phyloP scores from a whole-genome alignment of 306 rosid species.

The Acacia melanoxylon region DNA sequence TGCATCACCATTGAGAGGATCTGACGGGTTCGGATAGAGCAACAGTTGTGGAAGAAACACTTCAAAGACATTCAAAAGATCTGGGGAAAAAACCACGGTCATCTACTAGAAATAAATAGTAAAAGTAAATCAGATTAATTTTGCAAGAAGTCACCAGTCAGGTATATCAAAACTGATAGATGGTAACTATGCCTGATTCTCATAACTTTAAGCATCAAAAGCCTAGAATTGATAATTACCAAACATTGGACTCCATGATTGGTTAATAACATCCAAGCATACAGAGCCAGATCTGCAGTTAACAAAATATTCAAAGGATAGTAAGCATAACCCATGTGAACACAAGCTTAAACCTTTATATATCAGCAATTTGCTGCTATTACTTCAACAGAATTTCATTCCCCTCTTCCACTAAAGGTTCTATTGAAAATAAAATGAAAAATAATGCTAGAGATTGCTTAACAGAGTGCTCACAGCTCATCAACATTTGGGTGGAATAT shows the following conservation, averaged over 20 bases:
- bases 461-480: slow-evolving; percentile 76
- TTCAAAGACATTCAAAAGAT: slow-evolving; percentile 92
- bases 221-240: slow-evolving; percentile 50
- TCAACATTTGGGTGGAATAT: slow-evolving; percentile 97
- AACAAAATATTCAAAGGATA: slow-evolving; percentile 31
- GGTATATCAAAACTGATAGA: slow-evolving; percentile 6
- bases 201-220: slow-evolving; percentile 31
- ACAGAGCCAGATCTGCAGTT: slow-evolving; percentile 95
- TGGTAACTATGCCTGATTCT: slow-evolving; percentile 3
- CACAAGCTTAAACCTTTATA: slow-evolving; percentile 17
- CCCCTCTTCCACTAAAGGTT: not conserved
- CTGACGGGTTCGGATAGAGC: slow-evolving; percentile 96
- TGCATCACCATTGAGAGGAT: slow-evolving; percentile 96
- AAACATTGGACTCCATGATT: slow-evolving; percentile 99
- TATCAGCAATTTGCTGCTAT: slow-evolving; percentile 18
- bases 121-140: slow-evolving; percentile 2
- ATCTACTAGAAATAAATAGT: slow-evolving; percentile 16
- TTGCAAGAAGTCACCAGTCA: not conserved
- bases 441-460: slow-evolving; percentile 8
- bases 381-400: slow-evolving; percentile 14
- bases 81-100: slow-evolving; percentile 53
- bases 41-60: slow-evolving; percentile 97
- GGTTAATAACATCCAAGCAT: slow-evolving; percentile 97
- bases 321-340: slow-evolving; percentile 35
- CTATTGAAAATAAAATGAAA: not conserved